Conservation (phyloP, 139 green algal genomes). For the Chlorella sp. region DNA sequence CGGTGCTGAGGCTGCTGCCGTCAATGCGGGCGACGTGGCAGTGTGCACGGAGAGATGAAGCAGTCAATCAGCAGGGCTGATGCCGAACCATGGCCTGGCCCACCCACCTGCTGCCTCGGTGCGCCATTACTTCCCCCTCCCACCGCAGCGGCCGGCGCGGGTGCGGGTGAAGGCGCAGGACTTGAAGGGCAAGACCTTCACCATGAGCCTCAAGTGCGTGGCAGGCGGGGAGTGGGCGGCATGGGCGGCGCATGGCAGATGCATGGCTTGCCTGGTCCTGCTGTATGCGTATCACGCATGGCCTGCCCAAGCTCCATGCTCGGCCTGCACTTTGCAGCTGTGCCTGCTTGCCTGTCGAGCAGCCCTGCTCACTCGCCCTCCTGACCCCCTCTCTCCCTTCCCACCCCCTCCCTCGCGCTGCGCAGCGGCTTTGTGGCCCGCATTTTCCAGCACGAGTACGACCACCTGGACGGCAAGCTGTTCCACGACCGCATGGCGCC, state of each 20-base stretch:
- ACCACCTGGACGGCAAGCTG: conserved; percentile 88
- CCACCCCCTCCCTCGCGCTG: too few relatives aligned
- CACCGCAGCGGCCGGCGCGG: conserved; percentile 64
- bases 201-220: conserved; percentile 9
- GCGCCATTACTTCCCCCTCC: background rate
- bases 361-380: background rate
- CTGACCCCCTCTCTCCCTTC: background rate
- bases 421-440: conserved; percentile 79
- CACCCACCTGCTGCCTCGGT: background rate
- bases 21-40: background rate
- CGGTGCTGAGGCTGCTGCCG: too few relatives aligned
- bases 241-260: too few relatives aligned
- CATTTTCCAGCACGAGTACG: conserved; percentile 99
- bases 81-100: too few relatives aligned
- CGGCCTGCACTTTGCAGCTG: too few relatives aligned
- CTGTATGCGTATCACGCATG: too few relatives aligned
- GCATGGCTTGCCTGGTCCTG: too few relatives aligned
- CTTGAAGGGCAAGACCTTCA: conserved; percentile 78
- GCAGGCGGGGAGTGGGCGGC: background rate
- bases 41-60: too few relatives aligned
- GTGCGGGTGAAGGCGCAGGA: conserved; percentile 92
- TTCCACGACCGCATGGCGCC: conserved; percentile 88
- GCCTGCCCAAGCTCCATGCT: too few relatives aligned
- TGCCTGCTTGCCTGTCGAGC: too few relatives aligned
- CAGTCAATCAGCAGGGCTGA: too few relatives aligned